Evolutionary conservation across 257 asterid genomes (phyloP).

Genomic region (Paraleonurus japonicus): DNA sequence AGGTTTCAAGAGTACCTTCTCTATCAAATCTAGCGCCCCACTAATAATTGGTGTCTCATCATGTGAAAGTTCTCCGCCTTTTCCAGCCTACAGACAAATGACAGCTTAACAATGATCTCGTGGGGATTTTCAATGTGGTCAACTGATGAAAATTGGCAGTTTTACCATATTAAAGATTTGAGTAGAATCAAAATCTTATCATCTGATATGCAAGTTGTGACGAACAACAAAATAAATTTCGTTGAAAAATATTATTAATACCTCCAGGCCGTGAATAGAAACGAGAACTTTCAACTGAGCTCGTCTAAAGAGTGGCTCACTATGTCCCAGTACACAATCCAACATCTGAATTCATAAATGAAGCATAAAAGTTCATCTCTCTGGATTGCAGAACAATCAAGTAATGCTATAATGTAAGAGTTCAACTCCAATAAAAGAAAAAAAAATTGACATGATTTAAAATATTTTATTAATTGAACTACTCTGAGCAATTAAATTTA

Average conservation of each 20-base stretch:
- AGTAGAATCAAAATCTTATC: background rate
- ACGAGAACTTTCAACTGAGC: slow-evolving; percentile 98
- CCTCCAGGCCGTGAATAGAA: slow-evolving; percentile 95
- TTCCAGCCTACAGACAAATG: slow-evolving; percentile 71
- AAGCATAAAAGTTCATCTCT: background rate
- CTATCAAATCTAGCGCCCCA: slow-evolving; percentile 98
- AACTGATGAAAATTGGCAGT: slow-evolving; percentile 10
- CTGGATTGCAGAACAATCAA: background rate
- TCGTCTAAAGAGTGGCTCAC: slow-evolving; percentile 92
- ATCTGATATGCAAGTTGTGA: slow-evolving; percentile 2
- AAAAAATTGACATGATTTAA: background rate
- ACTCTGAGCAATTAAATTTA: slow-evolving; percentile 9
- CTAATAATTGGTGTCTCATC: slow-evolving; percentile 97
- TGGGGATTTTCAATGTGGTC: too few relatives aligned
- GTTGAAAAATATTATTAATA: slow-evolving; percentile 20
- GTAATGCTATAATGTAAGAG: background rate
- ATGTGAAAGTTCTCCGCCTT: slow-evolving; percentile 97
- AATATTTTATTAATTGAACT: background rate
- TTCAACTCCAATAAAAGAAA: background rate
- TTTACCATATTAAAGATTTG: slow-evolving; percentile 2
- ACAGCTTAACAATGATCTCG: slow-evolving; percentile 1
- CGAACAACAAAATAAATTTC: background rate
- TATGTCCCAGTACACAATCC: slow-evolving; percentile 88
- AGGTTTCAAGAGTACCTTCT: slow-evolving; percentile 56
- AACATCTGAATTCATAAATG: slow-evolving; percentile 54